Evolutionary conservation across 2,329 filamentous ascomycete species (phyloP), one percentile per base, ranked within the genome.

Genomic region (Orbilia quercus): DNA sequence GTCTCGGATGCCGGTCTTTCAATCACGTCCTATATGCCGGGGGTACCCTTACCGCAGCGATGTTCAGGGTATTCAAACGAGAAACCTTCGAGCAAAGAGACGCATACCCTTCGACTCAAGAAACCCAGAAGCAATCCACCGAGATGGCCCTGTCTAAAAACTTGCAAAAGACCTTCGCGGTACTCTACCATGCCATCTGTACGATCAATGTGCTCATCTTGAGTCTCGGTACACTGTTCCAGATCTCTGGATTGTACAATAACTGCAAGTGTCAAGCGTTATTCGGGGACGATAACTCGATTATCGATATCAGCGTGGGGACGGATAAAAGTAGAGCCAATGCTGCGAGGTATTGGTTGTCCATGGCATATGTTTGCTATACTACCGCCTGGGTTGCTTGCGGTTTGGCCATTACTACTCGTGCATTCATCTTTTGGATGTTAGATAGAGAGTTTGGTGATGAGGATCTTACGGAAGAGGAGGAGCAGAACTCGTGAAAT

Each of bases 11-110:
- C 40, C 51, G 75, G 5, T 74, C 72, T 11, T 58, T 74, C 36
- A 76, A 76, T 42, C 75, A 76, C 47, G 42, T 76, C 7, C 7
- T 76, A 12, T 76, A 76, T 47, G 75, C 75, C 6, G 25, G 50
- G 1, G 31, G 73, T 3, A 36, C 75, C 2, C 72, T 76, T 16
- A 20, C 63, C 22, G 75, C 54, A 5, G 75, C 75, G 2, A 2
- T 66, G 12, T 20, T 71, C 45, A 63, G 67, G 6, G 72, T 76
- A 5, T 34, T 69, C 22, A 75, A 75, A 25, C 40, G 55, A 5
- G 55, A 59, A 25, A 16, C 42, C 7, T 59, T 59, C 31, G 55
- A 59, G 42, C 40, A 18, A 28, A 14, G 23, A 2, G 55, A 48
- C 22, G 55, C 55, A 14, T 59, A 48, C 22, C 54, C 54, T 18